A percentile compares a stretch with the other conserved stretches of the same genome.
Conservation (phyloP, 2,329 filamentous ascomycete genomes). For the Tolypocladium album region DNA sequence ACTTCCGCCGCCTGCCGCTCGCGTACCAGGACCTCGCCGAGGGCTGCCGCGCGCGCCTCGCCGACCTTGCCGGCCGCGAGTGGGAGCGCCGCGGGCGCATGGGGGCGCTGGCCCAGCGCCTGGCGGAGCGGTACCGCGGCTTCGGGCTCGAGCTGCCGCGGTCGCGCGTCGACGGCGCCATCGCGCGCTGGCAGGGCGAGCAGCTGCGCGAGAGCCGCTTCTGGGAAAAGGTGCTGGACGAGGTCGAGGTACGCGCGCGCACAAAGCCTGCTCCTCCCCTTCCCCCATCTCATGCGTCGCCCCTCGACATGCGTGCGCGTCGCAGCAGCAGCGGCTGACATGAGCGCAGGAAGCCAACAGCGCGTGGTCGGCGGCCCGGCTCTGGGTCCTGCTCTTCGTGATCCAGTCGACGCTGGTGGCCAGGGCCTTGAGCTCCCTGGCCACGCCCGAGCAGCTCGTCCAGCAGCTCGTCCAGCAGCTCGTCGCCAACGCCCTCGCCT, state of each 20-base stretch:
- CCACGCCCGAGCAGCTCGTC: not conserved
- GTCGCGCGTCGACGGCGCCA: conserved; percentile 3
- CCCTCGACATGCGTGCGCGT: not conserved
- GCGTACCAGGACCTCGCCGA: conserved; percentile 6
- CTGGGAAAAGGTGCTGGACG: conserved; percentile 7
- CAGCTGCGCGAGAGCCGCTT: conserved; percentile 5
- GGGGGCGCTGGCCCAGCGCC: not conserved
- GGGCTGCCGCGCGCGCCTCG: not conserved
- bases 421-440: not conserved
- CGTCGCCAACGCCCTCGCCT: conserved; percentile 3
- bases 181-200: conserved; percentile 1
- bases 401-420: not conserved
- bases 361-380: not conserved
- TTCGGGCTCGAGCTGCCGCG: not conserved
- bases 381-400: not conserved
- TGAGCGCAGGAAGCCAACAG: not conserved
- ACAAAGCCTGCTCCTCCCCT: too few relatives aligned
- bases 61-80: not conserved
- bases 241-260: conserved; percentile 6
- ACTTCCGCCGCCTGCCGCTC: not conserved
- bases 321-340: not conserved
- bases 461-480: conserved; percentile 2
- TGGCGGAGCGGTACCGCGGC: not conserved
- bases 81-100: not conserved
- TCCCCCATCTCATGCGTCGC: not conserved